Conservation (phyloP, 306 rosid species). For the Psophocarpus tetragonolobus region DNA sequence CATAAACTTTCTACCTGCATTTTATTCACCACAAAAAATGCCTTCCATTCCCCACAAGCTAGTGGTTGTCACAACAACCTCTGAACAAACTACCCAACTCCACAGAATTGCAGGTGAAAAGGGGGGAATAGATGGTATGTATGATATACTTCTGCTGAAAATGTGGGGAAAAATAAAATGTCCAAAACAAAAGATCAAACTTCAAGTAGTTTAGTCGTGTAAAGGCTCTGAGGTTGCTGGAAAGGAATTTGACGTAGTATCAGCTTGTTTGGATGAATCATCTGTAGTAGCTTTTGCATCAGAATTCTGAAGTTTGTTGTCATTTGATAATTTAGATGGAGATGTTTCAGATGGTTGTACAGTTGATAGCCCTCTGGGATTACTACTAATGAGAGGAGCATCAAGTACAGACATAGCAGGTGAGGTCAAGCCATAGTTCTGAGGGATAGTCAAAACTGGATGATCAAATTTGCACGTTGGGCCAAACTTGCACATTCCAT, state of each 20-base stretch:
- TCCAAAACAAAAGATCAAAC: slow-evolving; percentile 37
- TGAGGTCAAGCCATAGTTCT: slow-evolving; percentile 53
- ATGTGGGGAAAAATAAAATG: slow-evolving; percentile 28
- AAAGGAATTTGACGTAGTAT: slow-evolving; percentile 45
- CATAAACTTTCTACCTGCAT: slow-evolving; percentile 75
- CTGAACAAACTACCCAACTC: slow-evolving; percentile 52
- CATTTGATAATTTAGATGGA: slow-evolving; percentile 53
- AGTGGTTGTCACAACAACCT: slow-evolving; percentile 49
- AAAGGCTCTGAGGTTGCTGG: slow-evolving; percentile 56
- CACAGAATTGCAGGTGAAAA: slow-evolving; percentile 64
- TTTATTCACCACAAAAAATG: slow-evolving; percentile 85
- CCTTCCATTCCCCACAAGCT: slow-evolving; percentile 57
- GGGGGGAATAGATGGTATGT: slow-evolving; percentile 67
- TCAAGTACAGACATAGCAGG: slow-evolving; percentile 52
- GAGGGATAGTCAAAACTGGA: slow-evolving; percentile 57
- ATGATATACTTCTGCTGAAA: slow-evolving; percentile 58
- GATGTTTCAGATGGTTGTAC: slow-evolving; percentile 53
- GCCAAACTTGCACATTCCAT: slow-evolving; percentile 91
- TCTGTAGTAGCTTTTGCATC: slow-evolving; percentile 50
- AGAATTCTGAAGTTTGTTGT: slow-evolving; percentile 49
- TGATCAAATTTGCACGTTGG: slow-evolving; percentile 92
- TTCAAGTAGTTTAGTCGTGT: slow-evolving; percentile 58
- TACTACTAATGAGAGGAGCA: slow-evolving; percentile 45
- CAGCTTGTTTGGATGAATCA: slow-evolving; percentile 52
- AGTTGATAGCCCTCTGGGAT: slow-evolving; percentile 49